These are phyloP conservation scores for Adansonia grandidieri DNA, from an alignment of 441 rosid species.

Conservation along the genomic window DNA sequence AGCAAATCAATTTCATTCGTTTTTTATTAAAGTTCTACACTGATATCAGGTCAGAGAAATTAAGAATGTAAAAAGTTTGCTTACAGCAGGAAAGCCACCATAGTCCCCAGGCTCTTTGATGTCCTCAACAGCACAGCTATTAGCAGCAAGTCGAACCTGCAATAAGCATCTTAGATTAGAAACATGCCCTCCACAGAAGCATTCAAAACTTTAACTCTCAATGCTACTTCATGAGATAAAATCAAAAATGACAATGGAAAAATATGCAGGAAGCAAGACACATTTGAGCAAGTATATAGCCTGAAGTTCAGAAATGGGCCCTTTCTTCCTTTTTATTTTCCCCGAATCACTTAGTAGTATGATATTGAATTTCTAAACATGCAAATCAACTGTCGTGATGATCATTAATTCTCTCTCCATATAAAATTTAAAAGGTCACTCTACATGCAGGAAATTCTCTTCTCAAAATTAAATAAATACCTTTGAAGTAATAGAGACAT, in stretches of 20 bases:
- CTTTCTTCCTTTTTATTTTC: not conserved
- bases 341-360: not conserved
- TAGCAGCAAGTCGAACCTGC: conserved; percentile 75
- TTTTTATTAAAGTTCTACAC: not conserved
- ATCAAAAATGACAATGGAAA: not conserved
- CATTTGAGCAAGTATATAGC: not conserved
- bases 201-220: not conserved
- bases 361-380: not conserved
- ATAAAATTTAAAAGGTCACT: not conserved
- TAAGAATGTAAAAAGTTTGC: conserved; percentile 23
- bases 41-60: conserved; percentile 11
- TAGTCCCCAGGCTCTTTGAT: conserved; percentile 71
- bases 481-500: conserved; percentile 66
- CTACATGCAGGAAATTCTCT: not conserved
- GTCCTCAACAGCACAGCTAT: conserved; percentile 69
- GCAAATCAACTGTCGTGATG: not conserved
- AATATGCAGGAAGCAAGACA: not conserved
- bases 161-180: conserved; percentile 21
- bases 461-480: conserved; percentile 37
- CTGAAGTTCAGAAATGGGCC: not conserved
- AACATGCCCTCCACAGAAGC: not conserved
- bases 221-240: not conserved
- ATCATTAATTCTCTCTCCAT: not conserved
- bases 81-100: conserved; percentile 85
- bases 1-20: conserved; percentile 3